These are phyloP conservation scores for Colletotrichum sp. DNA, from an alignment of 2,329 filamentous ascomycete genomes.

Conservation along the genomic window DNA sequence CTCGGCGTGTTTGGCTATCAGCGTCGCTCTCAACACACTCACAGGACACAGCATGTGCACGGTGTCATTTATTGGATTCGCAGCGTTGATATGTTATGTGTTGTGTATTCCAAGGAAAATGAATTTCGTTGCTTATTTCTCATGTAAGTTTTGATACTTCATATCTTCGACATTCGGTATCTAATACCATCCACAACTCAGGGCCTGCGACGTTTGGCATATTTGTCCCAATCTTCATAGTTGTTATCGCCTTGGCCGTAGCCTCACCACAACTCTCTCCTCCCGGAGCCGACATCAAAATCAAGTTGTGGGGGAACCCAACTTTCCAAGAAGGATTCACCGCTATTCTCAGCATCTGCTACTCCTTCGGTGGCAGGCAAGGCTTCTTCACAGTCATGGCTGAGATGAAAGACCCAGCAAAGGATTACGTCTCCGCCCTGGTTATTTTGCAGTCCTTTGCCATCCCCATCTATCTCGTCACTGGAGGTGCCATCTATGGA, in stretches of 20 bases:
- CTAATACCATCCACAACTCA: rapidly evolving
- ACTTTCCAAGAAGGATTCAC: not conserved
- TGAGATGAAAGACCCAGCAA: not conserved
- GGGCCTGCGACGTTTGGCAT: not conserved
- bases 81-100: not conserved
- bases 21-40: not conserved
- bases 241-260: not conserved
- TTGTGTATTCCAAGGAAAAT: not conserved
- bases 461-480: not conserved
- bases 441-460: not conserved
- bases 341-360: not conserved
- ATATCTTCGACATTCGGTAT: rapidly evolving
- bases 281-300: not conserved
- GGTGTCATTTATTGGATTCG: not conserved
- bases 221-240: not conserved
- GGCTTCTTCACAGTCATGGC: not conserved
- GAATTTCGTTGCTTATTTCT: not conserved
- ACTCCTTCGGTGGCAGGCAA: not conserved
- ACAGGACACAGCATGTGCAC: not conserved
- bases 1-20: not conserved
- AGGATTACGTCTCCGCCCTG: not conserved
- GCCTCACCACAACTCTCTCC: not conserved
- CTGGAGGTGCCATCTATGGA: not conserved
- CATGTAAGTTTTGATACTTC: not conserved
- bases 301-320: not conserved